These are phyloP conservation scores for Leavenworthia alabamica DNA, from an alignment of 345 rosid genomes.

Conservation along the genomic window DNA sequence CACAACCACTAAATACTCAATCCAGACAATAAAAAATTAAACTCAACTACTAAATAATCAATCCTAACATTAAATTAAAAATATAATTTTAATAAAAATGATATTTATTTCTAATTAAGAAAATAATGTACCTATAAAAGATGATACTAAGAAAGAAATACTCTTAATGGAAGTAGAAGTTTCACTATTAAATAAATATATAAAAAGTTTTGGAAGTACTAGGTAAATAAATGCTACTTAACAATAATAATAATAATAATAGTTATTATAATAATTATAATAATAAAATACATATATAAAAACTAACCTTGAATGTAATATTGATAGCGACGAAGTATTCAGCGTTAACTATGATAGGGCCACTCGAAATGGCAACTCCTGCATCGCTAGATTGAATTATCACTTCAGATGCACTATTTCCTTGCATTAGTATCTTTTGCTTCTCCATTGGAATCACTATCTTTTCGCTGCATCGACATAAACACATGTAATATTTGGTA, in stretches of 20 bases:
- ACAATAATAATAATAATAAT: no score
- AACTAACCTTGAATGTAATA: slow-evolving; percentile 36
- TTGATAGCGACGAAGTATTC: slow-evolving; percentile 36
- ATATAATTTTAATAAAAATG: no score
- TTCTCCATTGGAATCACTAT: slow-evolving; percentile 33
- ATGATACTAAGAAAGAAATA: no score
- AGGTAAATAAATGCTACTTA: no score
- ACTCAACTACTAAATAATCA: no score
- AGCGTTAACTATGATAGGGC: slow-evolving; percentile 29
- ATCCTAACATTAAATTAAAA: no score
- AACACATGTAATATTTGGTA: neutral
- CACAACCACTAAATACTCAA: no score
- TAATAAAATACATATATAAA: neutral
- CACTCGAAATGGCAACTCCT: slow-evolving; percentile 5
- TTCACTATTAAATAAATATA: no score
- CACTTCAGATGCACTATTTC: slow-evolving; percentile 23
- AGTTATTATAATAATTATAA: no score
- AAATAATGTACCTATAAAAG: no score
- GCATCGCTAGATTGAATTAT: slow-evolving; percentile 24
- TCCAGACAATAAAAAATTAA: no score
- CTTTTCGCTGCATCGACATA: slow-evolving; percentile 32
- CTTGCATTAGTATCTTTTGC: slow-evolving; percentile 38
- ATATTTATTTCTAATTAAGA: no score
- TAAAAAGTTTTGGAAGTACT: neutral
- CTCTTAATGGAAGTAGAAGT: neutral